Evolutionary conservation across 306 rosid genomes (phyloP).

Genomic region (Ormosia semicastrata): DNA sequence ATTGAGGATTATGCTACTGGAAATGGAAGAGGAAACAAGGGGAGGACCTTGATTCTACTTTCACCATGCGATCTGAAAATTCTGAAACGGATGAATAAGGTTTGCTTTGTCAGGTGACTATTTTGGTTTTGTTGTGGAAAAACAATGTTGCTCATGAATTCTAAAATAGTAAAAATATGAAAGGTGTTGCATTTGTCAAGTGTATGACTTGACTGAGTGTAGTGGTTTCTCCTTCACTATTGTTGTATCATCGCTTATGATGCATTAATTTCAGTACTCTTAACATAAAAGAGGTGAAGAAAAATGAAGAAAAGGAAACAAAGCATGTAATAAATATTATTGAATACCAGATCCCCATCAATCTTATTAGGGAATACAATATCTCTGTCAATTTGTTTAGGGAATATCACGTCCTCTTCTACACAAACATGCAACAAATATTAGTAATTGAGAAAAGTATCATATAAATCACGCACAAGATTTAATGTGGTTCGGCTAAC

Average conservation of each 20-base stretch:
- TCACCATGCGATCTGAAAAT: slow-evolving; percentile 64
- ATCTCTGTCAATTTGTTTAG: too few species aligned
- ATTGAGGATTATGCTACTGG: slow-evolving; percentile 77
- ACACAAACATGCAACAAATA: too few species aligned
- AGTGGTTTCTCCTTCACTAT: slow-evolving; percentile 1
- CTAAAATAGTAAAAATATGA: slow-evolving; percentile 8
- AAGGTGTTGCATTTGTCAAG: background rate
- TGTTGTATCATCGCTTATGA: background rate
- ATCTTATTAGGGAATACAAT: too few species aligned
- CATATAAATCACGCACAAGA: too few species aligned
- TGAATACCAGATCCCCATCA: too few species aligned
- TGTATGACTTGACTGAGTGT: slow-evolving; percentile 5
- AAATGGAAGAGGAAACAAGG: slow-evolving; percentile 79
- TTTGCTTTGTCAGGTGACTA: slow-evolving; percentile 24
- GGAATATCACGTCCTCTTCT: too few species aligned
- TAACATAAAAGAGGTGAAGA: background rate
- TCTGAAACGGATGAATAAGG: slow-evolving; percentile 72
- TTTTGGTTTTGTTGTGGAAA: background rate
- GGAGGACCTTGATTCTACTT: slow-evolving; percentile 58
- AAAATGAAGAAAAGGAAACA: background rate
- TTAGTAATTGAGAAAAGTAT: too few species aligned
- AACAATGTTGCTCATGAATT: background rate
- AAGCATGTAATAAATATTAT: too few species aligned
- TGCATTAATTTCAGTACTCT: slow-evolving; percentile 8
- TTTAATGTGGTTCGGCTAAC: too few species aligned